Base-by-base conservation (phyloP, 306 rosid genomes). In the Prunus davidiana region DNA sequence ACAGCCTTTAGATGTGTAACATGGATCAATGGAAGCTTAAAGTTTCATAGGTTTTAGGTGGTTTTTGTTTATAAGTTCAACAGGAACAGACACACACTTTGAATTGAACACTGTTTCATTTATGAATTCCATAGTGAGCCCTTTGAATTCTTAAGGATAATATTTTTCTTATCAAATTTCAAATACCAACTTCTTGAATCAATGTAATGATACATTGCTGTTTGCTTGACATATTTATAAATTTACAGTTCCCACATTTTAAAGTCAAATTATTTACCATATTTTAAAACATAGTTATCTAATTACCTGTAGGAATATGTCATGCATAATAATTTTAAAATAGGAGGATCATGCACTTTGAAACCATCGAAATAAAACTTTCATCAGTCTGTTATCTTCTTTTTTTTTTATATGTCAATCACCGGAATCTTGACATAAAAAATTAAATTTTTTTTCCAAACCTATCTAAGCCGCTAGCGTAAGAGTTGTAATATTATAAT, bases 1-100 rank as follows among this genome's bases (percentile, higher is more conserved):
- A 54, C 75, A 76, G 22, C 56, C 67, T 47, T 86, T 75, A 66
- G 82, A 90, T 86, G 93, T 94, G 71, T 92, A 88, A 83, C 6
- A 19, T 65, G 27, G 50, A 49, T 6, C 46, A 28, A 20, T 38
- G 24, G 45, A 63, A 15, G 47, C 50, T 7, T 77, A 15, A 9
- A 46, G 46, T 47, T 73, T 13, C 77, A 61, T 46, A 61, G 49
- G 45, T 43, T 61, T 73, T 73, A 73, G 69, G 25, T 22, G 10
- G 38, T 25, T 28, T 58, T 45, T 73, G 54, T 72, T n/a, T 46
- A 43, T 16, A 10, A 61, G 41, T 72, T 24, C 56, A 58, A 25
- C 12, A 51, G 52, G 19, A 10, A 56, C 10, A 51, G 45, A 50
- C 61, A 57, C 51, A 47, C 74, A 16, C 28, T n/a, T 9, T 4